phyloP scores from a whole-genome alignment of 208 protist species.

The Trypanosomatidae sp. region DNA sequence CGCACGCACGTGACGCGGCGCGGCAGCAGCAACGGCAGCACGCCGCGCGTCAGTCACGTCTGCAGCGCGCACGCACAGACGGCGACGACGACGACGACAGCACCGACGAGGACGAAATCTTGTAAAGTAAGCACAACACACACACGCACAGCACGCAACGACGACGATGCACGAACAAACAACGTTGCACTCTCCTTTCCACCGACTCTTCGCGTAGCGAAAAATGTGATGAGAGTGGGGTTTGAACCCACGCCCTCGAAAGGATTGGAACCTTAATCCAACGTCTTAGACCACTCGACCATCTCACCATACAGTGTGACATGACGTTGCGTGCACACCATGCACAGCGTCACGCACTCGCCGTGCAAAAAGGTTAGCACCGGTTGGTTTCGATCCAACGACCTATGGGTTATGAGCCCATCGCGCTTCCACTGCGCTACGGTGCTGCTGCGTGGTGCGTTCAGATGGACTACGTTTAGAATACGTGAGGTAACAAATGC shows the following conservation, averaged over 20 bases:
- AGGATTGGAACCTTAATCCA: slow-evolving; percentile 43
- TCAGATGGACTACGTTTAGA: background rate
- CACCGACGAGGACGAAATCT: background rate
- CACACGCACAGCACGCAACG: no score
- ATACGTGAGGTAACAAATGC: background rate
- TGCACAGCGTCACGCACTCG: background rate
- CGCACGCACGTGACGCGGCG: no score
- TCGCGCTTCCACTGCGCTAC: slow-evolving; percentile 91
- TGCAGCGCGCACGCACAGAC: no score
- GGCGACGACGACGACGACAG: background rate
- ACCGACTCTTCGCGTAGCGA: background rate
- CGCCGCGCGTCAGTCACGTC: no score
- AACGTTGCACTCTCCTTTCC: no score
- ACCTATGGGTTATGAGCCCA: slow-evolving; percentile 92
- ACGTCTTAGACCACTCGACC: slow-evolving; percentile 39
- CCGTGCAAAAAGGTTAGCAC: slow-evolving; percentile 66
- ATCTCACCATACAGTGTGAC: slow-evolving; percentile 17
- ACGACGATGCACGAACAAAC: no score
- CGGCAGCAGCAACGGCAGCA: no score
- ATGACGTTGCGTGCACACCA: background rate
- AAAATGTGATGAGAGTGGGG: slow-evolving; percentile 33
- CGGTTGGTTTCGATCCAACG: slow-evolving; percentile 92
- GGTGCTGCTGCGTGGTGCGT: slow-evolving; percentile 30
- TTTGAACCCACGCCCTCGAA: slow-evolving; percentile 40
- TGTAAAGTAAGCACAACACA: background rate